phyloP scores from a whole-genome alignment of 2,329 filamentous ascomycete species.

The Arthroderma sp. region DNA sequence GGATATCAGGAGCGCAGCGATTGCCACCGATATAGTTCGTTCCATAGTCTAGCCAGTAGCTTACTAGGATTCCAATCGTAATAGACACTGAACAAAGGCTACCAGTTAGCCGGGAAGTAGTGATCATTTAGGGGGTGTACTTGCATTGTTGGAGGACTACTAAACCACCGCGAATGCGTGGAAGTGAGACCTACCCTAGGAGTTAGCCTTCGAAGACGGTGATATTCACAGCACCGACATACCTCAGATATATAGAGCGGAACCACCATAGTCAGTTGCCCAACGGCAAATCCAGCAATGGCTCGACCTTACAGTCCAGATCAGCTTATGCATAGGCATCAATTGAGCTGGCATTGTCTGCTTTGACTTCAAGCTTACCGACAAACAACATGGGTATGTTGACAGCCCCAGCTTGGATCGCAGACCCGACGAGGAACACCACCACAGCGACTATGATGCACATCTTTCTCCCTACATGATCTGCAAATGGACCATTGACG shows the following conservation, averaged over 20 bases:
- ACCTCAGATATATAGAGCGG: conserved; percentile 43
- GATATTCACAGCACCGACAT: conserved; percentile 12
- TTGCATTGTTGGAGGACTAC: conserved; percentile 27
- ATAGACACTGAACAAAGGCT: conserved; percentile 30
- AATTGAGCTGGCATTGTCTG: background rate
- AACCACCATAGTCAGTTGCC: conserved; percentile 33
- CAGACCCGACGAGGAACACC: conserved; percentile 40
- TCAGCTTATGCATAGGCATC: background rate
- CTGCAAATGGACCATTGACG: conserved; percentile 35
- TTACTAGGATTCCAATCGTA: conserved; percentile 25
- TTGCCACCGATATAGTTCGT: conserved; percentile 32
- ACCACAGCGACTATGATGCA: conserved; percentile 39
- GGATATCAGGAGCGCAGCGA: conserved; percentile 36
- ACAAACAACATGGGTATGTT: conserved; percentile 29
- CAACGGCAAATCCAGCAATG: conserved; percentile 34
- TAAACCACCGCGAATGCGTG: conserved; percentile 25
- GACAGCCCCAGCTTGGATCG: conserved; percentile 33
- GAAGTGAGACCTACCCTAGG: conserved; percentile 29
- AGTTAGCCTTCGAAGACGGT: background rate
- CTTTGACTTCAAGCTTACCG: conserved; percentile 19
- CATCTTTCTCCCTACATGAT: conserved; percentile 39
- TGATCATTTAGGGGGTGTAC: conserved; percentile 1
- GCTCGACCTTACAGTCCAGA: conserved; percentile 21
- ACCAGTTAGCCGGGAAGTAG: background rate
- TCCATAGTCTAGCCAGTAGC: conserved; percentile 32